Conservation (phyloP, 1,139 yeast genomes). For the Debaryomyces robertsiae region DNA sequence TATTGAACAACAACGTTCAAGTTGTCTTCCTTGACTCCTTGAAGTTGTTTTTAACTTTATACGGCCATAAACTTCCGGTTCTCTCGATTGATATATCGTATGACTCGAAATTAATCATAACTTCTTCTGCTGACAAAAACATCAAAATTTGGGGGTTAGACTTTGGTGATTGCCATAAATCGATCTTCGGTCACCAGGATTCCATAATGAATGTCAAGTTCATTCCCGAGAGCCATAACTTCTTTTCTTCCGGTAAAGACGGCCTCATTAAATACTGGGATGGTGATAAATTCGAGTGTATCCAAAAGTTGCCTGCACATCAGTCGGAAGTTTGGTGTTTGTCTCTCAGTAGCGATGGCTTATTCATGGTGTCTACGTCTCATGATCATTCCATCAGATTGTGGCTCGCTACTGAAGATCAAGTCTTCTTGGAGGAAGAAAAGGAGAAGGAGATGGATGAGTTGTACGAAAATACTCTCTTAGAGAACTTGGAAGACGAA, state of each 20-base stretch:
- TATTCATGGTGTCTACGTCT: conserved; percentile 78
- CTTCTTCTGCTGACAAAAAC: conserved; percentile 96
- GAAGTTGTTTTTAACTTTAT: conserved; percentile 83
- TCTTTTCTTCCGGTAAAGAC: conserved; percentile 90
- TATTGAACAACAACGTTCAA: conserved; percentile 90
- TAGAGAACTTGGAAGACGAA: conserved; percentile 70
- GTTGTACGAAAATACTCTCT: conserved; percentile 74
- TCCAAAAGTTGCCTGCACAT: conserved; percentile 85
- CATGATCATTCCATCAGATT: conserved; percentile 92
- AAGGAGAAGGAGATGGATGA: conserved; percentile 95
- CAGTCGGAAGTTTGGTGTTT: conserved; percentile 94
- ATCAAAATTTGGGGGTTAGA: conserved; percentile 98
- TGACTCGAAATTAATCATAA: conserved; percentile 83
- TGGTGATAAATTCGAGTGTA: conserved; percentile 93
- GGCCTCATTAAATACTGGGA: conserved; percentile 94
- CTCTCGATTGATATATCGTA: conserved; percentile 84
- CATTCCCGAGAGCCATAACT: conserved; percentile 81
- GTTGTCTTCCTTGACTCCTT: conserved; percentile 85
- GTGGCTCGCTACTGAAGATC: conserved; percentile 93
- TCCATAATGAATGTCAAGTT: conserved; percentile 87
- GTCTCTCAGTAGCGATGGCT: conserved; percentile 72
- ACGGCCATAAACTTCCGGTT: conserved; percentile 96
- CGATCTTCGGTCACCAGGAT: conserved; percentile 95
- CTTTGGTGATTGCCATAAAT: conserved; percentile 97
- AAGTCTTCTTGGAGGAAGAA: conserved; percentile 93